A percentile compares a stretch with the other conserved stretches of the same genome.
phyloP scores from a whole-genome alignment of 768 basidiomycete genomes.

The Kwoniella heveanensis region DNA sequence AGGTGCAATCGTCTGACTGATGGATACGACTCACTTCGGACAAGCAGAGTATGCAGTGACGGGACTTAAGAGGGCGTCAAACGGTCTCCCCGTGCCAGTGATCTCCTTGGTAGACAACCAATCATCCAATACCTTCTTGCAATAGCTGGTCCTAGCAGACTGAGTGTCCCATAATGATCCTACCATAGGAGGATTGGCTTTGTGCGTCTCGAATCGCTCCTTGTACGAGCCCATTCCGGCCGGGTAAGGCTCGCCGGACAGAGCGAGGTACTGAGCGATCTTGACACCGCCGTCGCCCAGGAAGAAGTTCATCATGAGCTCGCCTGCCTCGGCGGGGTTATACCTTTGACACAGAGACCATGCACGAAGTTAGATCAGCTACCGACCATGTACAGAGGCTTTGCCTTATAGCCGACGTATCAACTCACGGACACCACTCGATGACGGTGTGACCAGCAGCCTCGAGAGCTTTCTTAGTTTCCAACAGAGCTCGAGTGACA shows the following conservation, averaged over 20 bases:
- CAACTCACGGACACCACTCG: conserved; percentile 35
- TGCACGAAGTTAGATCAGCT: too few relatives aligned
- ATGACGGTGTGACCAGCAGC: conserved; percentile 45
- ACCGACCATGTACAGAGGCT: too few relatives aligned
- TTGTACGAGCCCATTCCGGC: conserved; percentile 26
- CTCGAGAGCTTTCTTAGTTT: conserved; percentile 33
- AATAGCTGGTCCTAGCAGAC: conserved; percentile 25
- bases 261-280: conserved; percentile 26
- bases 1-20: too few relatives aligned
- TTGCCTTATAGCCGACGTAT: too few relatives aligned
- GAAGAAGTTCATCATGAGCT: conserved; percentile 29
- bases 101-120: conserved; percentile 30
- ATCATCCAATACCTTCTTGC: conserved; percentile 29
- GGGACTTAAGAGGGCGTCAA: conserved; percentile 40
- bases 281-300: conserved; percentile 38
- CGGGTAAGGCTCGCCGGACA: conserved; percentile 30
- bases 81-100: conserved; percentile 36
- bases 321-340: conserved; percentile 56
- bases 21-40: conserved; percentile 65
- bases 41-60: conserved; percentile 62
- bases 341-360: conserved; percentile 55
- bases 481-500: conserved; percentile 27
- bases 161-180: conserved; percentile 40
- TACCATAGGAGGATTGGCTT: conserved; percentile 25
- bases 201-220: conserved; percentile 20